Percentiles rank a stretch among this genome's conserved stretches.
Conservation (phyloP, 352 stramenopile genomes). For the Phytophthora fragariae region DNA sequence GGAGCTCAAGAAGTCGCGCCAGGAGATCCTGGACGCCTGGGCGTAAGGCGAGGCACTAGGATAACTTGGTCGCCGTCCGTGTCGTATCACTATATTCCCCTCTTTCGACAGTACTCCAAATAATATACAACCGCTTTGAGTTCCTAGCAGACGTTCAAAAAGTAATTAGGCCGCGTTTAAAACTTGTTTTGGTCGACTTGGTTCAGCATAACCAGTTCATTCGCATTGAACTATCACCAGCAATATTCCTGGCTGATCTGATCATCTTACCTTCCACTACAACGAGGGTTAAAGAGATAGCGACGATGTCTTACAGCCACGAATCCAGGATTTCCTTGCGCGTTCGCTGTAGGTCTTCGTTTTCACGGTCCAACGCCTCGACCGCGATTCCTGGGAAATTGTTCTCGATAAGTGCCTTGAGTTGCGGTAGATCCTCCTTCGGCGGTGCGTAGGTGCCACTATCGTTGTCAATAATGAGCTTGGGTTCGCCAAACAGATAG, state of each 20-base stretch:
- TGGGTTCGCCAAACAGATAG: slow-evolving; percentile 35
- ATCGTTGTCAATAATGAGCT: slow-evolving; percentile 53
- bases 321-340: slow-evolving; percentile 46
- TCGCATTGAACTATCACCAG: not conserved
- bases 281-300: not conserved
- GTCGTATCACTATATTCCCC: no score
- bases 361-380: slow-evolving; percentile 39
- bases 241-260: not conserved
- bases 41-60: not conserved
- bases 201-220: not conserved
- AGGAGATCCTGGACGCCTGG: slow-evolving; percentile 42
- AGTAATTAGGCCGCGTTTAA: no score
- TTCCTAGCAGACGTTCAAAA: not conserved
- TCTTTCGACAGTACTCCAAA: not conserved
- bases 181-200: not conserved
- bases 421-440: slow-evolving; percentile 36
- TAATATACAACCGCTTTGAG: not conserved
- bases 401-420: slow-evolving; percentile 46
- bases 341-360: slow-evolving; percentile 24
- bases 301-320: slow-evolving; percentile 26
- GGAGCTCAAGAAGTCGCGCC: slow-evolving; percentile 29
- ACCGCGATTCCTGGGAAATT: slow-evolving; percentile 50
- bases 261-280: not conserved
- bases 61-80: no score
- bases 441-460: slow-evolving; percentile 53